phyloP scores from a whole-genome alignment of 2,329 filamentous ascomycete genomes.

The Apiospora saccharicola region DNA sequence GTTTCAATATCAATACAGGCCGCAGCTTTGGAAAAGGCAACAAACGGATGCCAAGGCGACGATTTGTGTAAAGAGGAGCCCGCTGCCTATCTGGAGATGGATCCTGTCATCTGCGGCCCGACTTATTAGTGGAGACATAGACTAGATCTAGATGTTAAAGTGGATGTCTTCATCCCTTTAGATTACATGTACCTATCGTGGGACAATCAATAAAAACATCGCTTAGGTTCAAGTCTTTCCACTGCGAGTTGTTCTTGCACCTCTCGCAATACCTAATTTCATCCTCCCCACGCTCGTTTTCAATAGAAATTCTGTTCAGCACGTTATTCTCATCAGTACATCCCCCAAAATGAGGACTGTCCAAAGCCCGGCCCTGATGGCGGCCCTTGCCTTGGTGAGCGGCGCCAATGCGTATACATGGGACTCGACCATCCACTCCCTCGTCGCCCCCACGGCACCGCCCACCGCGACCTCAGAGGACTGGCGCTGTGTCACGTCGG shows the following conservation, averaged over 20 bases:
- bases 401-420: not conserved
- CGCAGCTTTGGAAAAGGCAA: not conserved
- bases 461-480: constrained; percentile 20
- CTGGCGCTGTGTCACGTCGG: constrained; percentile 23
- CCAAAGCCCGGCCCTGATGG: not conserved
- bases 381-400: not conserved
- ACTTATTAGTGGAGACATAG: not conserved
- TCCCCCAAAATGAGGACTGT: not conserved
- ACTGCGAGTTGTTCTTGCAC: not conserved
- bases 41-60: not conserved
- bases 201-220: not conserved
- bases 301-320: not conserved
- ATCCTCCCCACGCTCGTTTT: not conserved
- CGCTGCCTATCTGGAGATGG: not conserved
- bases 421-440: constrained; percentile 7
- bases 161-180: too few species aligned
- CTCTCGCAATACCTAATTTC: not conserved
- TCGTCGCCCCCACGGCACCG: not conserved
- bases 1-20: not conserved
- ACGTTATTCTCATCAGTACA: not conserved
- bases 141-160: too few species aligned
- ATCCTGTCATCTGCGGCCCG: not conserved
- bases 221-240: not conserved
- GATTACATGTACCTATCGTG: not conserved
- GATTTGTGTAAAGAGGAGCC: not conserved